Base-by-base conservation (phyloP, 1,284 basidiomycete genomes). In the Peniophora sp. region DNA sequence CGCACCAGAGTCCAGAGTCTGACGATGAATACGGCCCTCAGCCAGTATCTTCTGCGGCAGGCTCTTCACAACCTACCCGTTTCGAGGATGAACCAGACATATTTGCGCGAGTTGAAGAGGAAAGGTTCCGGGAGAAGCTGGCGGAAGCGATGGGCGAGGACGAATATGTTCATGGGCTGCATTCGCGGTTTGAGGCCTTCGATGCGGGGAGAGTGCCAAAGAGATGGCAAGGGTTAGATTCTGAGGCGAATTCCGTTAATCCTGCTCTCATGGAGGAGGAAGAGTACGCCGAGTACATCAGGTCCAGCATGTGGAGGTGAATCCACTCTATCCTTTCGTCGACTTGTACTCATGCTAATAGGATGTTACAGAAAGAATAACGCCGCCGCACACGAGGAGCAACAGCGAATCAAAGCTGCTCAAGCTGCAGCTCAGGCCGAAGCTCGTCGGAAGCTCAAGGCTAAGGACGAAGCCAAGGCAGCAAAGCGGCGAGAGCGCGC, bases 221-320 rank as follows among this genome's bases (percentile, higher is more conserved):
- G 64, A n/a, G 62, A 53, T 24, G 54, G 52, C 34, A 32, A 12
- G 67, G 50, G 74, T 72, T 39, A 74, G 85, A 95, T 65, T 55
- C 70, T 23, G 70, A 67, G 34, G 58, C 73, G 22, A 71, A 87
- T 56, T 32, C 27, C 12, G 27, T 32, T 12, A 32, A 32, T 32
- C 27, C 27, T 6, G 83, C 85, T 16, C 68, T 65, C 25, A 59
- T 69, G 53, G 83, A 92, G 84, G 84, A 87, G n/a, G 86, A 92
- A 55, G 82, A 89, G 56, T 92, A 92, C 57, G 79, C 83, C 2
- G 89, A 92, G 60, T 91, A 85, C 81, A 67, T 92, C 34, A 69
- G 89, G 53, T 66, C 74, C 41, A 87, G 86, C 27, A 92, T 92
- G 84, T 90, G 87, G 73, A 78, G 79, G 83, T 82, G 57, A 46